These are phyloP conservation scores for Alternaria sp. DNA, from an alignment of 2,329 filamentous ascomycete genomes.

Conservation along the genomic window DNA sequence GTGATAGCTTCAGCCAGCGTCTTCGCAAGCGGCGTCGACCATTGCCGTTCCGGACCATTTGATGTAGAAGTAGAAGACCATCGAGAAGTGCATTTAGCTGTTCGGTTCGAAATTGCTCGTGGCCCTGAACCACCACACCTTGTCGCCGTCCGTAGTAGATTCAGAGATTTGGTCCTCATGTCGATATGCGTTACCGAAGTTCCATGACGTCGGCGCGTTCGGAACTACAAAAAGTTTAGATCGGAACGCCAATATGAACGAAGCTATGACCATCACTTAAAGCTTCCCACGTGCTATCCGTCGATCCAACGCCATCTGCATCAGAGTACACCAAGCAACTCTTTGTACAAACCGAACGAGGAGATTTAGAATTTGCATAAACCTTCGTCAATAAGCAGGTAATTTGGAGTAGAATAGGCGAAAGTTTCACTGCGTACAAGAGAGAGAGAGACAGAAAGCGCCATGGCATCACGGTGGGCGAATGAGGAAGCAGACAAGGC, in stretches of 20 bases:
- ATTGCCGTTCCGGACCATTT: conserved; percentile 62
- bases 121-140: conserved; percentile 24
- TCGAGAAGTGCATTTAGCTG: conserved; percentile 41
- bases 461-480: conserved; percentile 83
- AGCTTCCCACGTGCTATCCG: conserved; percentile 6
- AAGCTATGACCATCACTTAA: conserved; percentile 44
- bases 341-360: neutral
- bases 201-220: conserved; percentile 44
- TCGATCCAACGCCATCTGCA: neutral
- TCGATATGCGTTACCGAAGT: conserved; percentile 30
- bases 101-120: conserved; percentile 9
- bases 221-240: conserved; percentile 34
- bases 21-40: conserved; percentile 93
- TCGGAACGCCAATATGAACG: conserved; percentile 39
- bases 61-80: conserved; percentile 43
- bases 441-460: conserved; percentile 16
- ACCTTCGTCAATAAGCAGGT: neutral
- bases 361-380: neutral
- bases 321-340: neutral
- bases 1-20: conserved; percentile 86
- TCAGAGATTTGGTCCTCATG: conserved; percentile 45
- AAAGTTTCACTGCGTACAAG: neutral
- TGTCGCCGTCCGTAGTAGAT: conserved; percentile 33
- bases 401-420: neutral
- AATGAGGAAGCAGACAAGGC: conserved; percentile 82